These are phyloP conservation scores for Sphaerulina populicola DNA, from an alignment of 2,329 filamentous ascomycete species.

Conservation along the genomic window DNA sequence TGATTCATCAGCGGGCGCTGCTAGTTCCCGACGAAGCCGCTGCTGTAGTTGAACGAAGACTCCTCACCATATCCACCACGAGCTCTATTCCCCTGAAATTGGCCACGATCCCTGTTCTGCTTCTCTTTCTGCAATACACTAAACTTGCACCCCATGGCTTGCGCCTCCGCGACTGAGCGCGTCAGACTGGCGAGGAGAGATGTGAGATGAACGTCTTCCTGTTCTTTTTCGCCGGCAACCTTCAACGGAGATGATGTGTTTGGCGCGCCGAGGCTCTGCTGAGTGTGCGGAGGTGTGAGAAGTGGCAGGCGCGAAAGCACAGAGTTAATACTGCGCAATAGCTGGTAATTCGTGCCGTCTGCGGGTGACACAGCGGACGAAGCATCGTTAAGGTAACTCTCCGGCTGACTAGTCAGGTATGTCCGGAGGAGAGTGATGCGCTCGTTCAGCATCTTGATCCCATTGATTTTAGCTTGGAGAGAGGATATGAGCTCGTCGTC, in stretches of 20 bases:
- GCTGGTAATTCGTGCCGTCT: constrained; percentile 50
- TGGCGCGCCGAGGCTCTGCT: constrained; percentile 49
- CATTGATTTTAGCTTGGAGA: constrained; percentile 81
- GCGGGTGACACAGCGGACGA: constrained; percentile 31
- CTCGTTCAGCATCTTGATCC: constrained; percentile 80
- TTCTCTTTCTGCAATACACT: constrained; percentile 37
- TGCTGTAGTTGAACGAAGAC: constrained; percentile 15
- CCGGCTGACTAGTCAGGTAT: constrained; percentile 67
- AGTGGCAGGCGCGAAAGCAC: constrained; percentile 76
- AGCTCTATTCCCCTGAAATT: constrained; percentile 10
- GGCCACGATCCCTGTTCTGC: constrained; percentile 28
- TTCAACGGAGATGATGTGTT: constrained; percentile 43
- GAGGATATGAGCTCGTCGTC: constrained; percentile 59
- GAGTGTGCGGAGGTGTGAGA: constrained; percentile 59
- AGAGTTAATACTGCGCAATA: constrained; percentile 81
- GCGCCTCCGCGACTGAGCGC: constrained; percentile 60
- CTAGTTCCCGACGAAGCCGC: constrained; percentile 15
- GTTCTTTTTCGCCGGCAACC: constrained; percentile 55
- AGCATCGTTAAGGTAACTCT: constrained; percentile 52
- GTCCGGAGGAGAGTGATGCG: constrained; percentile 48
- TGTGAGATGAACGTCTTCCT: constrained; percentile 75
- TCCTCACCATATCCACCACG: constrained; percentile 19
- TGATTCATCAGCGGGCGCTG: not conserved
- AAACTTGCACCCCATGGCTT: constrained; percentile 69
- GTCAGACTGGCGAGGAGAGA: constrained; percentile 68